Evolutionary conservation across 257 asterid species (phyloP).

Genomic region (Fraxinus quadrangulata): DNA sequence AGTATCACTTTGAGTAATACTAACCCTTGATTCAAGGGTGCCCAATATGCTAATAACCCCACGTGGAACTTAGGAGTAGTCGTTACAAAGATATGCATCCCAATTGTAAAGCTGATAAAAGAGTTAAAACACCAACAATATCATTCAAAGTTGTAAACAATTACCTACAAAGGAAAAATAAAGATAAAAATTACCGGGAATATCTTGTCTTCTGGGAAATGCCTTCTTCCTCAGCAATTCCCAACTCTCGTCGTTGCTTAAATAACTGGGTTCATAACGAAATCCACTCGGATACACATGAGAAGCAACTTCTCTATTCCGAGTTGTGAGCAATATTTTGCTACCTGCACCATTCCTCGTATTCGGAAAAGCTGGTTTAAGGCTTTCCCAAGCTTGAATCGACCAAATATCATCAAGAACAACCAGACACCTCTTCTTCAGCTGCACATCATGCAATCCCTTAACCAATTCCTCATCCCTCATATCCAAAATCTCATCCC

Average conservation of each 20-base stretch:
- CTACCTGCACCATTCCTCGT: constrained; percentile 26
- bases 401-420: constrained; percentile 47
- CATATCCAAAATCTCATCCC: constrained; percentile 29
- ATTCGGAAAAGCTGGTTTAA: constrained; percentile 32
- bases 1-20: too few species aligned
- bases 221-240: constrained; percentile 38
- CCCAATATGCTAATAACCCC: neutral
- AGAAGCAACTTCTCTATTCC: constrained; percentile 28
- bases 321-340: constrained; percentile 38
- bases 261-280: constrained; percentile 29
- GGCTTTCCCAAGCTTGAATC: constrained; percentile 32
- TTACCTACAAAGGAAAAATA: neutral
- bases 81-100: neutral
- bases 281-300: constrained; percentile 27
- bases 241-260: constrained; percentile 38
- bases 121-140: neutral
- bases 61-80: neutral
- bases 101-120: neutral
- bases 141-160: neutral
- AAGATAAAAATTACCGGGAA: constrained; percentile 17
- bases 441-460: constrained; percentile 32
- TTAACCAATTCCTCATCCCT: constrained; percentile 44
- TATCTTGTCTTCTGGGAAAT: constrained; percentile 29
- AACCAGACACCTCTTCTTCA: constrained; percentile 35
- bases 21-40: neutral